Base-by-base conservation (phyloP, 768 basidiomycete species). In the Stropharia rugosoannulata region DNA sequence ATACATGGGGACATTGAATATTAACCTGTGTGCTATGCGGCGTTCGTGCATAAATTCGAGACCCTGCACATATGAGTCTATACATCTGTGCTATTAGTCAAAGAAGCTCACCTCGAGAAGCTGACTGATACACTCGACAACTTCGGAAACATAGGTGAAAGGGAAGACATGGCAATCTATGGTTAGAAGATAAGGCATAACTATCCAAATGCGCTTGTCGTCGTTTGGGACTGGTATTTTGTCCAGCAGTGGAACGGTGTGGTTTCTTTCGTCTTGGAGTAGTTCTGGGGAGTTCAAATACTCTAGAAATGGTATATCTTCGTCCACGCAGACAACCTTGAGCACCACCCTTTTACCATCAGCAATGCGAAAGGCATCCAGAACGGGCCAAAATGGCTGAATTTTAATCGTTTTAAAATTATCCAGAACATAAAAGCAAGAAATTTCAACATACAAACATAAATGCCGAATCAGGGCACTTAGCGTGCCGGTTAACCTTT, bases 31-130 rank as follows among this genome's bases (percentile, higher is more conserved):
- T 1, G 55, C 49, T 36, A 56, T 56, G 12, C 43, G 13, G 15
- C 50, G 55, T 18, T 49, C 47, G 29, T 56, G 55, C 55, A 56
- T 56, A 22, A 56, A 44, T 25, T 44, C 49, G 7, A 56, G 57
- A 0, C 62, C 57, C 35, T 60, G 3, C 13, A 7, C 4, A 36
- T 39, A 25, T 25, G 7, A 4, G 22, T 4, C 22, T 22, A 4
- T 22, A 22, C 22, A 22, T n/a, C n/a, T n/a, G n/a, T 22, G 4
- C 22, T 4, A 22, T 22, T 22, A 22, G 4, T 4, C 4, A 4
- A 15, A 39, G 22, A 22, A n/a, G n/a, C 12, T 52, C 13, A 44
- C 51, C 16, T 52, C 51, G 5, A 52, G 41, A 22, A 52, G 25
- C 25, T 52, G 51, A 16, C 32, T 15, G 1, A 25, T 29, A 25